Evolutionary conservation across 108 stramenopile species (phyloP).

Genomic region (Ochromonas danica): DNA sequence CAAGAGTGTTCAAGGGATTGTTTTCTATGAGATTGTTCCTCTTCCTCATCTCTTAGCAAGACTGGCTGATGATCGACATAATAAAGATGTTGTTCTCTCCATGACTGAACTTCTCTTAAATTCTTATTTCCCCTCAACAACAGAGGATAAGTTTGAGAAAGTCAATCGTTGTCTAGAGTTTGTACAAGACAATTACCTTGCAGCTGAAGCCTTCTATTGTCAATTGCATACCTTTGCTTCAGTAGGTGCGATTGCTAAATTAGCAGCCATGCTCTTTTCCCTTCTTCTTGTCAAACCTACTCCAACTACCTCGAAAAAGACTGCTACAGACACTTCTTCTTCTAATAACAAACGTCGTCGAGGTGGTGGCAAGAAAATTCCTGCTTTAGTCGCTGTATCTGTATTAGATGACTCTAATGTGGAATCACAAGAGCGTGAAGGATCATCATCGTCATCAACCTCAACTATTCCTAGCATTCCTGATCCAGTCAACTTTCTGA

Average conservation of each 20-base stretch:
- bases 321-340: too few relatives aligned
- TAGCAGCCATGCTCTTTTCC: conserved; percentile 74
- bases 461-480: too few relatives aligned
- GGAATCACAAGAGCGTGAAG: too few relatives aligned
- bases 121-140: conserved; percentile 72
- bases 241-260: conserved; percentile 69
- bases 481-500: too few relatives aligned
- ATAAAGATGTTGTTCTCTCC: conserved; percentile 55
- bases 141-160: conserved; percentile 66
- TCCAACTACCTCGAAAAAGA: too few relatives aligned
- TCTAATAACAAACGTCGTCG: too few relatives aligned
- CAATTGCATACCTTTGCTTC: conserved; percentile 66
- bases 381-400: too few relatives aligned
- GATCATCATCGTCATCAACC: too few relatives aligned
- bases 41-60: conserved; percentile 75
- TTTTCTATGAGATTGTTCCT: conserved; percentile 87
- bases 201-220: conserved; percentile 77
- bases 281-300: too few relatives aligned
- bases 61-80: conserved; percentile 59
- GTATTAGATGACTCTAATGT: too few relatives aligned
- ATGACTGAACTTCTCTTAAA: conserved; percentile 74
- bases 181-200: conserved; percentile 65
- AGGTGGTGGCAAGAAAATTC: too few relatives aligned
- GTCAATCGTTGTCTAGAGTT: conserved; percentile 72
- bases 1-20: conserved; percentile 71